These are phyloP conservation scores for Hypseocharis bilobata DNA, from an alignment of 441 rosid genomes.

Conservation along the genomic window DNA sequence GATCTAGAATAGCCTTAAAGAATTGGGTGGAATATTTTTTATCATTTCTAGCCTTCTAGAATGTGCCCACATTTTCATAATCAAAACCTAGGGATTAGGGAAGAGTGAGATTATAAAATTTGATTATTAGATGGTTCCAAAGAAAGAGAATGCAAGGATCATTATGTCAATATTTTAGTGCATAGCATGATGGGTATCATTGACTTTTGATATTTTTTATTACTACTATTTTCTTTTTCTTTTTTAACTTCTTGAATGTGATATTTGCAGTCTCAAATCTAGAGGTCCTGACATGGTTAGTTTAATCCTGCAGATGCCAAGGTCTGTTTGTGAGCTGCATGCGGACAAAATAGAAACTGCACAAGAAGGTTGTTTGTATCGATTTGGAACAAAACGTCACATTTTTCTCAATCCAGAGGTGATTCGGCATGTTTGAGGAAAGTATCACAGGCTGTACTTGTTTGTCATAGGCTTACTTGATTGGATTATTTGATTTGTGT, in stretches of 20 bases:
- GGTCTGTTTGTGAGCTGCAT: constrained; percentile 4
- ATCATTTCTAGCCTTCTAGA: not conserved
- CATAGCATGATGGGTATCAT: constrained; percentile 9
- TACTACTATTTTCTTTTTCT: not conserved
- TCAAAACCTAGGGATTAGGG: not conserved
- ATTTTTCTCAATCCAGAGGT: constrained; percentile 24
- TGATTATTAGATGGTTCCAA: constrained; percentile 7
- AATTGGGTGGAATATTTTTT: not conserved
- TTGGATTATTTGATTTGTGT: not conserved
- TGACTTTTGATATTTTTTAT: constrained; percentile 11
- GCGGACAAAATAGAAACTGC: not conserved
- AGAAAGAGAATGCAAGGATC: constrained; percentile 1
- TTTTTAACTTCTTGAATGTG: not conserved
- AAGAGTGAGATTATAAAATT: constrained; percentile 1
- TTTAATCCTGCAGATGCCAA: not conserved
- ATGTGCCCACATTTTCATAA: not conserved
- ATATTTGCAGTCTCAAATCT: not conserved
- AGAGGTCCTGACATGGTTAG: not conserved
- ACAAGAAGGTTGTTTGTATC: constrained; percentile 1
- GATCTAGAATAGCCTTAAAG: not conserved
- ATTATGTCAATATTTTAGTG: constrained; percentile 4
- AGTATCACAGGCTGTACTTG: constrained; percentile 1
- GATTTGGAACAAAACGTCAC: not conserved
- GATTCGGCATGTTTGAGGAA: constrained; percentile 1
- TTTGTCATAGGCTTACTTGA: not conserved